A percentile compares a stretch with the other conserved stretches of the same genome.
Conservation (phyloP, 257 asterid genomes). For the Cordia subcordata region DNA sequence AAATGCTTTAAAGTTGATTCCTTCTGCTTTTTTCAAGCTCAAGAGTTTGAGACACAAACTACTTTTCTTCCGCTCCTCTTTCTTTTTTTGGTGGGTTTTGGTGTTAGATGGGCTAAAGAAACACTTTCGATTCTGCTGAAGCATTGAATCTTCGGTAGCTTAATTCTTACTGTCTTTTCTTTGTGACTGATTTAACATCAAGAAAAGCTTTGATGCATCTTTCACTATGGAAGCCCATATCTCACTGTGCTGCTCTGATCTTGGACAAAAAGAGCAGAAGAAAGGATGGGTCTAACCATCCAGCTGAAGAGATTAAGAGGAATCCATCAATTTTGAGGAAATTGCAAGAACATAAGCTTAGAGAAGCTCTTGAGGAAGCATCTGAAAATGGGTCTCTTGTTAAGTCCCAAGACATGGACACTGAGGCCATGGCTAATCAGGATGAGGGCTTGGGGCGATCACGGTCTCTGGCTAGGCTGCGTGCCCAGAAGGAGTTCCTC, state of each 20-base stretch:
- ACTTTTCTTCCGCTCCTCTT: constrained; percentile 15
- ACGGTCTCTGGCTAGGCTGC: constrained; percentile 78
- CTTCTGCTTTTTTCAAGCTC: constrained; percentile 60
- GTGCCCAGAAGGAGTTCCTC: constrained; percentile 94
- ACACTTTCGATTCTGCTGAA: constrained; percentile 17
- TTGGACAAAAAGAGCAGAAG: constrained; percentile 93
- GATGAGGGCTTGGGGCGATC: constrained; percentile 83
- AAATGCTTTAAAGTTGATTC: constrained; percentile 54
- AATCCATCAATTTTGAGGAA: constrained; percentile 69
- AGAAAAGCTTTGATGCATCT: constrained; percentile 74
- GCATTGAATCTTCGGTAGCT: constrained; percentile 27
- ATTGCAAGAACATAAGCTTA: constrained; percentile 79
- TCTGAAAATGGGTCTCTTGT: constrained; percentile 90
- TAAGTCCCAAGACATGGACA: constrained; percentile 77
- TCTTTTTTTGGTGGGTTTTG: constrained; percentile 23
- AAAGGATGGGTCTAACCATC: constrained; percentile 56
- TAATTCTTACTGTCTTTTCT: constrained; percentile 19
- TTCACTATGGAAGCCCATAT: constrained; percentile 96
- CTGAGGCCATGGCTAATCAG: constrained; percentile 56
- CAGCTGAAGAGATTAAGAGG: constrained; percentile 54
- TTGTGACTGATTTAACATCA: constrained; percentile 21
- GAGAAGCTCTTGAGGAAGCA: constrained; percentile 98
- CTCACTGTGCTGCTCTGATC: constrained; percentile 90
- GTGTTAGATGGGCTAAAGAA: constrained; percentile 49
- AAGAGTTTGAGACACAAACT: constrained; percentile 36